Evolutionary conservation across 108 stramenopile species (phyloP), one percentile per base, ranked within the genome.

Genomic region (Schizochytrium sp.): DNA sequence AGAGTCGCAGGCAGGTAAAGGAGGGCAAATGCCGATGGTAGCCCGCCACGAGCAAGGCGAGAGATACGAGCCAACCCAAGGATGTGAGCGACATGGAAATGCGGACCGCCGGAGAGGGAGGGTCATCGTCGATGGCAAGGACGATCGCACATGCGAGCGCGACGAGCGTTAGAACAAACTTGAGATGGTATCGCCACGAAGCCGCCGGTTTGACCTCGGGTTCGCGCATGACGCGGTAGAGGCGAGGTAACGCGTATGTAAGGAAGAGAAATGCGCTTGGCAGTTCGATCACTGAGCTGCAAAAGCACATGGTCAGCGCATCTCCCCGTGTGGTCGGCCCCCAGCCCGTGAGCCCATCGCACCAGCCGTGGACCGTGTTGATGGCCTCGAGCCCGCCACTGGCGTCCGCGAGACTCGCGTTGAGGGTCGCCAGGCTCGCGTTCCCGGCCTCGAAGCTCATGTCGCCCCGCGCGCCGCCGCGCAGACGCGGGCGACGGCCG

Each of bases 231-330:
- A 53, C 76, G 1, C 51, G 45, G 16, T 16, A 6, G 3, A 83
- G 76, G 48, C 76, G 76, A 12, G 76, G 76, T 0, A 83, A 18
- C 18, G 48, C 76, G 51, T 53, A 83, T 0, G 28, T 16, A 3
- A 83, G 45, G 76, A 83, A 83, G 25, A 83, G 12, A 4, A 53
- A 12, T 0, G 76, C 76, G 28, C 23, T 53, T 6, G 76, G 76
- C 45, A 83, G 45, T 4, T 83, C 76, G 23, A 83, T 23, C 10
- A 53, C 76, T 16, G 76, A 45, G 28, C 48, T 53, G 51, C 76
- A 83, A 45, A 83, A 83, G 76, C 76, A 83, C 48, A 83, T 83
- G n/a, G 76, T 83, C 18, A 83, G 76, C 4, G 76, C 76, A 23
- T 53, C 76, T 8, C 48, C 25, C 16, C 5, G 10, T 6, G 51